Evolutionary conservation across 2,329 filamentous ascomycete species (phyloP), one percentile per base, ranked within the genome.

Genomic region (Waltergamsia citrina): DNA sequence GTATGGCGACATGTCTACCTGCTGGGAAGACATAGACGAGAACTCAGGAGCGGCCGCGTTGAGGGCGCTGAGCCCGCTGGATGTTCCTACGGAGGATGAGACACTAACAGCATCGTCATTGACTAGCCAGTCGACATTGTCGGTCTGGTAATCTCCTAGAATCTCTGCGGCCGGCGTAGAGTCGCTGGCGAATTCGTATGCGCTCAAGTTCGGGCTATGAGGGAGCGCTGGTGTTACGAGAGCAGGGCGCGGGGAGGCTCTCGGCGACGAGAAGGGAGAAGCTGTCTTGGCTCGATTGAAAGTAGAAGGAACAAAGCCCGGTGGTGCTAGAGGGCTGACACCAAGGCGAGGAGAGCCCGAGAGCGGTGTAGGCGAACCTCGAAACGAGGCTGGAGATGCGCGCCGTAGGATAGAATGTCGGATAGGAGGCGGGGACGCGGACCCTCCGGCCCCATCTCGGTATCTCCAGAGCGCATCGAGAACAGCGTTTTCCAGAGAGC

Each of bases 81-180:
- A 69, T 8, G 73, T 76, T 23, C 76, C 71, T 26, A 74, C 59
- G 7, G 80, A 84, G 17, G 87, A 94, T 17, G 85, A 80, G 38
- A 87, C 74, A 46, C 81, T 88, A 48, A 81, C 83, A 35, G 75
- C 78, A 48, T 85, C 82, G 55, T 94, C 88, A 53, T 92, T 92
- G 45, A 95, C 85, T 29, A 96, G 71, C 92, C 90, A 96, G 58
- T 96, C 90, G 34, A 98, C 87, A 47, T 92, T 94, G 55, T 96
- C 90, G 42, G 81, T 85, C 45, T 90, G 88, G 51, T 87, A 82
- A 48, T 96, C 87, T 37, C 87, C 87, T 52, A 93, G 90, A 39
- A 85, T 84, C 50, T 96, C 88, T 29, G 81, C 79, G 14, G 83
- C 78, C 6, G 85, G 82, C 32, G 78, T 85, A 15, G 79, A 72